Base-by-base conservation (phyloP, 768 basidiomycete genomes). In the Imleria badia region DNA sequence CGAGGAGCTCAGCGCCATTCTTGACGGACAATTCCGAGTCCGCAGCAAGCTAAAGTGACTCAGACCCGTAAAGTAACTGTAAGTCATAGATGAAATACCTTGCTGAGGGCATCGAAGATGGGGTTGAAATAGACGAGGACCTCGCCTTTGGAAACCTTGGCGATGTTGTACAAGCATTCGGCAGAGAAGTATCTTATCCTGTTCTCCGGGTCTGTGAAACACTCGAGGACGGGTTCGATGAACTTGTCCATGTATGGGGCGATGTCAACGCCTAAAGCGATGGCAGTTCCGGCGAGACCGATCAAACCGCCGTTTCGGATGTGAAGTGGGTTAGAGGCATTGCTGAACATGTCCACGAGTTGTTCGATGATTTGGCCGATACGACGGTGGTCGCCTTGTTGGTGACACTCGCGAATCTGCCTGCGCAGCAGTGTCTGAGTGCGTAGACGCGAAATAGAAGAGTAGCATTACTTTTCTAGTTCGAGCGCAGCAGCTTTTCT, bases 151-250 rank as follows among this genome's bases (percentile, higher is more conserved):
- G 94, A 96, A 15, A 97, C 95, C 72, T 95, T 93, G 26, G 91
- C 92, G 59, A 99, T 95, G 73, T 99, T 99, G 76, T 99, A 99
- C 59, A 99, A 75, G 66, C 94, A 96, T 69, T 99, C 97, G 23
- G 94, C 95, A 6, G 96, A 96, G 76, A 97, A 98, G 74, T 98
- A 99, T 41, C 94, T 84, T 56, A 98, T 93, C 67, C 94, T 81
- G 73, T 91, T 94, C 77, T 98, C 96, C 3, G 88, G 80, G 70
- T 99, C 97, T 56, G 87, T 84, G 72, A 99, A 97, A 73, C 96
- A 97, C 49, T 83, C 82, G 26, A 98, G 81, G 31, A 99, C 80
- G 3, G 92, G 88, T 40, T 88, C 86, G 34, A 97, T 82, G 66
- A 99, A 97, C 63, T 87, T 89, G 54, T 91, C 91, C 84, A 98